Conservation (phyloP, 179 eudicot species). For the Camellia oleifera region DNA sequence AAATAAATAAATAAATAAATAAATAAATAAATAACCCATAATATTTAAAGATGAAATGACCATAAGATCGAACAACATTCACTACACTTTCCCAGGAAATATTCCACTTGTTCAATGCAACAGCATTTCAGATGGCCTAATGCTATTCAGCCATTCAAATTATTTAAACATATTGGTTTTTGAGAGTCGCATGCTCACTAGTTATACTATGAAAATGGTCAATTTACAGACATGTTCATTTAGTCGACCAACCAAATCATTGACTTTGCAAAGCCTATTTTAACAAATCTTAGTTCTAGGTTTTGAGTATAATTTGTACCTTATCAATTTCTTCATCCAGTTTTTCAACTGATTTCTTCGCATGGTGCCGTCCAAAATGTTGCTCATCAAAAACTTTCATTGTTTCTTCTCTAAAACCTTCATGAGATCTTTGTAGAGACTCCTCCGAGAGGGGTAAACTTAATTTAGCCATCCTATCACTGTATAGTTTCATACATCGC, state of each 20-base stretch:
- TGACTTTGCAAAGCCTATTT: constrained; percentile 3
- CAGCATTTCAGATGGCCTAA: background rate
- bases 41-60: background rate
- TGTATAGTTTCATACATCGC: constrained; percentile 74
- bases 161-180: background rate
- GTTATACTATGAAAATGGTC: background rate
- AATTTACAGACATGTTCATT: background rate
- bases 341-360: constrained; percentile 74
- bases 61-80: background rate
- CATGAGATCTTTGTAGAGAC: constrained; percentile 53
- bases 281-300: background rate
- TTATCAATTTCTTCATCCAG: constrained; percentile 80
- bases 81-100: background rate
- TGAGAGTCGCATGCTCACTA: background rate
- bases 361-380: constrained; percentile 96
- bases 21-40: background rate
- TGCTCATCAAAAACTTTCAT: constrained; percentile 75
- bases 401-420: constrained; percentile 53
- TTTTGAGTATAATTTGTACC: constrained; percentile 36
- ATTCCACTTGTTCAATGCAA: background rate
- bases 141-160: too few relatives aligned
- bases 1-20: too few relatives aligned
- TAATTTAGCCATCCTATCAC: constrained; percentile 57
- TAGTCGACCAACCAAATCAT: background rate
- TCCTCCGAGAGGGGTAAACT: constrained; percentile 58